Percentiles rank a stretch among this genome's conserved stretches.
phyloP scores from a whole-genome alignment of 2,329 filamentous ascomycete species.

The Lachnellula arida region DNA sequence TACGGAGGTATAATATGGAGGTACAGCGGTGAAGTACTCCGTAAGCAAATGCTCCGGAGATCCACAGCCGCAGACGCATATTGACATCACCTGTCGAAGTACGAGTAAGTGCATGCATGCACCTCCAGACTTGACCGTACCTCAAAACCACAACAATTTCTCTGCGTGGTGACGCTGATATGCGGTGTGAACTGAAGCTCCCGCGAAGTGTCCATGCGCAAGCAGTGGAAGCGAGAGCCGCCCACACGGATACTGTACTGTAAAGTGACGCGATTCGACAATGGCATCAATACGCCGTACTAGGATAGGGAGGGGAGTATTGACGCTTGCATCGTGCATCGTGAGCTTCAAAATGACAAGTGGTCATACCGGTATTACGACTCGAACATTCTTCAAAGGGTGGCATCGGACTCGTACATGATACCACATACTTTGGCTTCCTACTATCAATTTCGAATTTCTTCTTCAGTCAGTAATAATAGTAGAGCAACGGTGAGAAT shows the following conservation, averaged over 20 bases:
- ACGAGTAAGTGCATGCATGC: conserved; percentile 1
- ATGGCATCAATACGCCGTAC: not conserved
- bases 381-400: not conserved
- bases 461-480: not conserved
- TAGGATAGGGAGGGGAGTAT: not conserved
- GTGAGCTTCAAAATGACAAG: conserved; percentile 1
- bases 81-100: conserved; percentile 21
- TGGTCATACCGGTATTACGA: not conserved
- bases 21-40: too few relatives aligned
- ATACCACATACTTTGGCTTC: not conserved
- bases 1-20: too few relatives aligned
- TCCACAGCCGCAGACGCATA: conserved; percentile 15
- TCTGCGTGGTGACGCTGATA: conserved; percentile 10
- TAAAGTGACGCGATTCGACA: conserved; percentile 16
- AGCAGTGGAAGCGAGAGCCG: not conserved
- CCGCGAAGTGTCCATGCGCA: conserved; percentile 2
- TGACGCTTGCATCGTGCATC: conserved; percentile 6
- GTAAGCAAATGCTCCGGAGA: conserved; percentile 14
- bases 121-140: not conserved
- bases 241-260: conserved; percentile 32
- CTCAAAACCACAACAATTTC: conserved; percentile 8
- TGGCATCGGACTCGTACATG: not conserved
- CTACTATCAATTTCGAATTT: not conserved
- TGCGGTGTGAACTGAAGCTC: conserved; percentile 6
- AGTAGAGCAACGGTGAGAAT: not conserved